A percentile compares a stretch with the other conserved stretches of the same genome.
Conservation (phyloP, 1,284 basidiomycete genomes). For the Sanghuangporus baumii region DNA sequence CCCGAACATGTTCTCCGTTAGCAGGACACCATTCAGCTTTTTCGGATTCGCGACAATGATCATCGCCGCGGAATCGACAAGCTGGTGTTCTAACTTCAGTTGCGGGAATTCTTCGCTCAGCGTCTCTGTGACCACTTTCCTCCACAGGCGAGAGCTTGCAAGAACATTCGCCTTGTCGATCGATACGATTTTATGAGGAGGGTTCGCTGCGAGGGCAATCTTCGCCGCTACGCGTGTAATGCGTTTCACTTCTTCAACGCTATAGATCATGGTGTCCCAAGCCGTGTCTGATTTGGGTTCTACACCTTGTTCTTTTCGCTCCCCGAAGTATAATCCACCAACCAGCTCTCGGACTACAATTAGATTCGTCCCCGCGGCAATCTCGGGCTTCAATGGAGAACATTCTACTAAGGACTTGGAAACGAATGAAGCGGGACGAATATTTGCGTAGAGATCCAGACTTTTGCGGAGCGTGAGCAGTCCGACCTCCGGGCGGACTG, state of each 20-base stretch:
- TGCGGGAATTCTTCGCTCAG: constrained; percentile 83
- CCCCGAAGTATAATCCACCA: constrained; percentile 91
- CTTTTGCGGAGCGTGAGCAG: constrained; percentile 90
- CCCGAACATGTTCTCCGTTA: constrained; percentile 95
- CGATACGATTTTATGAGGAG: constrained; percentile 87
- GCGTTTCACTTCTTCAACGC: constrained; percentile 84
- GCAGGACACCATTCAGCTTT: constrained; percentile 92
- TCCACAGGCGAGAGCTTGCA: constrained; percentile 92
- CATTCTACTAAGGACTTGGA: constrained; percentile 84
- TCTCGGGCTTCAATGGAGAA: constrained; percentile 89
- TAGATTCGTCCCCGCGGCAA: constrained; percentile 85
- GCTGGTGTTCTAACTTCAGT: constrained; percentile 80
- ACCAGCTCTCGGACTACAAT: constrained; percentile 96
- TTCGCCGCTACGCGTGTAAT: constrained; percentile 95
- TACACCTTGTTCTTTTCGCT: constrained; percentile 82
- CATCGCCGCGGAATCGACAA: constrained; percentile 98
- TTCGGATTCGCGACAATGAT: constrained; percentile 87
- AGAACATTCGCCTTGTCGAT: constrained; percentile 99
- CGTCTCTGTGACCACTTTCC: constrained; percentile 84
- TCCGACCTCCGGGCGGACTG: constrained; percentile 94
- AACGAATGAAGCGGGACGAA: constrained; percentile 93
- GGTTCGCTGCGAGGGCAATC: constrained; percentile 80
- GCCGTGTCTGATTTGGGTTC: constrained; percentile 61
- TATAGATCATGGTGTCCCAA: constrained; percentile 93
- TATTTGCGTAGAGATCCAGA: constrained; percentile 95